A percentile compares a stretch with the other conserved stretches of the same genome.
phyloP scores from a whole-genome alignment of 495 filamentous ascomycete genomes.

The Zalerion maritima region DNA sequence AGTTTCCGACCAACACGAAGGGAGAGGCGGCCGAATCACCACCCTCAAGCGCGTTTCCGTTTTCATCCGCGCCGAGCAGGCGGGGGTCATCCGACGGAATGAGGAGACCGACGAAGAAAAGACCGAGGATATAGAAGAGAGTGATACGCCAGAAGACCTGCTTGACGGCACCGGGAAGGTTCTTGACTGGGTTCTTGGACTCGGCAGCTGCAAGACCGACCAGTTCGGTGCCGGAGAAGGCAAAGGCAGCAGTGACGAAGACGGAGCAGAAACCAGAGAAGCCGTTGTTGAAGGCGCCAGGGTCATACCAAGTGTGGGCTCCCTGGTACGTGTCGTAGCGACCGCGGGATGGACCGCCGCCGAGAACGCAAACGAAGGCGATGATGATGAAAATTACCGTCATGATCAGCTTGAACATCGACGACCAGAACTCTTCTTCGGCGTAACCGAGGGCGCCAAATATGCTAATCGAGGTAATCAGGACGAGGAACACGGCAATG shows the following conservation, averaged over 20 bases:
- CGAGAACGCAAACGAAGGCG: constrained; percentile 51
- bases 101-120: constrained; percentile 61
- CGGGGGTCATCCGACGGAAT: constrained; percentile 39
- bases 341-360: constrained; percentile 41
- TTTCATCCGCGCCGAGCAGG: constrained; percentile 39
- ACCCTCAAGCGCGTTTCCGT: constrained; percentile 28
- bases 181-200: constrained; percentile 45
- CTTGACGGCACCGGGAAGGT: constrained; percentile 52
- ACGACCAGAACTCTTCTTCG: constrained; percentile 46
- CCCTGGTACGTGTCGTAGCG: constrained; percentile 42
- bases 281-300: constrained; percentile 54
- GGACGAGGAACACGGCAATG: constrained; percentile 43
- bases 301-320: constrained; percentile 48
- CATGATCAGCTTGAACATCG: constrained; percentile 42
- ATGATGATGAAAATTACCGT: constrained; percentile 59
- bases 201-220: constrained; percentile 63
- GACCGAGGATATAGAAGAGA: constrained; percentile 57
- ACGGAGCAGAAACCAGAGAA: constrained; percentile 61
- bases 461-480: constrained; percentile 48
- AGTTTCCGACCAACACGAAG: constrained; percentile 56
- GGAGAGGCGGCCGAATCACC: constrained; percentile 51
- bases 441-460: constrained; percentile 62
- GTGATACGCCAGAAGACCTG: constrained; percentile 64
- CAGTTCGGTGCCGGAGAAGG: constrained; percentile 59
- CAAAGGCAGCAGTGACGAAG: constrained; percentile 62